phyloP scores from a whole-genome alignment of 148 eudicot species.

The Chenopodium quinoa region DNA sequence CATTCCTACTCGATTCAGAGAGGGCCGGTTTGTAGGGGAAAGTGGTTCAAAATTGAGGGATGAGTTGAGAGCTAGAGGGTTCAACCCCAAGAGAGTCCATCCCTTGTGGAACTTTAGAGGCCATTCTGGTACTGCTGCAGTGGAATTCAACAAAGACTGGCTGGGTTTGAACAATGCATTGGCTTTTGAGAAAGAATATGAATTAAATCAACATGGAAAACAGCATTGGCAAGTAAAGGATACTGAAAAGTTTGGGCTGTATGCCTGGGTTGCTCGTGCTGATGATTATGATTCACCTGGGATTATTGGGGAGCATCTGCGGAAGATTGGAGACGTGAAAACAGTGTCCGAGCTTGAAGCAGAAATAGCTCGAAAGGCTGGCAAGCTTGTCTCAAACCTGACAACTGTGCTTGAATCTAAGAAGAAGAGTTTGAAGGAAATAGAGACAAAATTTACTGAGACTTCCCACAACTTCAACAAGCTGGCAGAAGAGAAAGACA shows the following conservation, averaged over 20 bases:
- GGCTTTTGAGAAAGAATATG: slow-evolving; percentile 85
- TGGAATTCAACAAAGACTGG: slow-evolving; percentile 90
- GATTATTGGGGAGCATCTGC: slow-evolving; percentile 76
- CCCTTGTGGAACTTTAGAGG: slow-evolving; percentile 86
- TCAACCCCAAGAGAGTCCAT: slow-evolving; percentile 73
- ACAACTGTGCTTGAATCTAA: slow-evolving; percentile 62
- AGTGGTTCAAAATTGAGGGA: slow-evolving; percentile 97
- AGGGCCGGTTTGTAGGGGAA: slow-evolving; percentile 74
- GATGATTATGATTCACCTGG: slow-evolving; percentile 74
- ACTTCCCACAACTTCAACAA: slow-evolving; percentile 46
- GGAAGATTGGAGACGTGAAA: slow-evolving; percentile 79
- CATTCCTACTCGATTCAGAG: slow-evolving; percentile 55
- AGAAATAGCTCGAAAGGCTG: slow-evolving; percentile 63
- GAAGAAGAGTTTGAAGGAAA: slow-evolving; percentile 57
- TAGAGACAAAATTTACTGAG: slow-evolving; percentile 50
- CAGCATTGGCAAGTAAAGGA: slow-evolving; percentile 60
- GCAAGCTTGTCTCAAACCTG: slow-evolving; percentile 67
- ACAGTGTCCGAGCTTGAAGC: slow-evolving; percentile 70
- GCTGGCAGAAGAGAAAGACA: slow-evolving; percentile 72
- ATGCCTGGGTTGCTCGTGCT: slow-evolving; percentile 98
- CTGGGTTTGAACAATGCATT: slow-evolving; percentile 74
- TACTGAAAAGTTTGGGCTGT: slow-evolving; percentile 52
- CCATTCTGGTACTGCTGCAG: slow-evolving; percentile 83
- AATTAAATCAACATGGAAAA: slow-evolving; percentile 76
- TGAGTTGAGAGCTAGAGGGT: slow-evolving; percentile 65